Base-by-base conservation (phyloP, 768 basidiomycete genomes). In the Mycena albidolilacea region DNA sequence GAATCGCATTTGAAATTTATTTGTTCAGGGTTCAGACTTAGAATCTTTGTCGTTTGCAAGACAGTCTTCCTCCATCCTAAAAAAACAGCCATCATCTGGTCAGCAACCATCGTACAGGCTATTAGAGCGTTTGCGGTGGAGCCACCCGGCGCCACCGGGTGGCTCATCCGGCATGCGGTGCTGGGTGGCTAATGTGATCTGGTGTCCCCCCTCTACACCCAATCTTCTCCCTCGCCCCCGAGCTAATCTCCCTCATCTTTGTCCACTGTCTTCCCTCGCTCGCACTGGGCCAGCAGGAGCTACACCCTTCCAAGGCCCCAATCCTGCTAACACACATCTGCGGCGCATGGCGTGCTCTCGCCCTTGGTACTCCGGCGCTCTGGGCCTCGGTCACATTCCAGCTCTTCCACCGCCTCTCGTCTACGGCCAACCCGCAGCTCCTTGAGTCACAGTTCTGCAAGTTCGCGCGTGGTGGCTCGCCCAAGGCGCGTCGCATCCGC, bases 311-410 rank as follows among this genome's bases (percentile, higher is more conserved):
- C 19, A 50, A 35, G 19, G 67, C 67, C 14, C 67, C 67, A 3
- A n/a, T 69, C 11, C 35, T 69, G 14, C n/a, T 69, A 46, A 62
- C 67, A 37, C 58, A 38, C 15, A 54, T 69, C 14, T 69, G 67
- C 50, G 59, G 67, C 3, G 37, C 35, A 35, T 69, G 67, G 67
- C 67, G 67, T 44, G 59, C 57, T 6, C 46, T 69, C 12, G 67
- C 67, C 2, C 55, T 69, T 37, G 48, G 59, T n/a, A 69, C 67
- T 4, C 59, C 67, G 7, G 58, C 50, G 59, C 57, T 69, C 38
- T 69, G 67, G 67, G 38, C 30, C 35, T 54, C 43, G 37, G 67
- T 69, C 23, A 17, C 41, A n/a, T 62, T 69, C 46, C 44, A 69
- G 59, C 55, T 61, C 67, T 69, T 61, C 39, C 46, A 52, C 48